Conservation (phyloP, 176 grass and related monocot species). For the Ampelocalamus luodianensis region DNA sequence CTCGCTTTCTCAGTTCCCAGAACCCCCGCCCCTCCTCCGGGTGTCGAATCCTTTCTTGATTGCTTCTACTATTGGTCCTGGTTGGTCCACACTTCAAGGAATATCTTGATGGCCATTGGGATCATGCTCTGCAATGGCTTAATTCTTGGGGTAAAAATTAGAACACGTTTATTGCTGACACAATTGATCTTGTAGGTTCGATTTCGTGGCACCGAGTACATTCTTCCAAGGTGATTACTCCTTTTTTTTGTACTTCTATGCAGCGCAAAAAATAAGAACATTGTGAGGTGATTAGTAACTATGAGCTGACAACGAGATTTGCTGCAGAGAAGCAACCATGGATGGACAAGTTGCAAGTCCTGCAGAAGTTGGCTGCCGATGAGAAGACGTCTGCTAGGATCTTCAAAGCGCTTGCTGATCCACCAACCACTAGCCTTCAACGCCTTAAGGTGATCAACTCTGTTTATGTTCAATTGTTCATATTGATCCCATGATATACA, state of each 20-base stretch:
- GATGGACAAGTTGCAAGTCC: constrained; percentile 88
- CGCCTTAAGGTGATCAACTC: constrained; percentile 69
- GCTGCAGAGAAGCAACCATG: constrained; percentile 77
- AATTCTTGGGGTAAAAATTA: not conserved
- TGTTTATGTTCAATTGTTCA: not conserved
- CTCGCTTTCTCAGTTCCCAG: not conserved
- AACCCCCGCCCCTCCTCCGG: not conserved
- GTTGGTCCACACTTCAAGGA: not conserved
- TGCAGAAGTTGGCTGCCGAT: constrained; percentile 70
- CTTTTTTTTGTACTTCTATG: not conserved
- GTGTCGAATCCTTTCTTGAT: not conserved
- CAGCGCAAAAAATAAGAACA: not conserved
- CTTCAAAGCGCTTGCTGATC: constrained; percentile 94
- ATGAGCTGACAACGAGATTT: not conserved
- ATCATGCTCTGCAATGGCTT: not conserved
- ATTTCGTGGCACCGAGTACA: constrained; percentile 92
- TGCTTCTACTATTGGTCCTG: not conserved
- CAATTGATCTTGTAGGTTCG: constrained; percentile 58
- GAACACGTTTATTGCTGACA: constrained; percentile 8
- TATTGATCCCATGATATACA: not conserved
- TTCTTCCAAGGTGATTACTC: constrained; percentile 70
- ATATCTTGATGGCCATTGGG: not conserved
- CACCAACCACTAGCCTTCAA: constrained; percentile 95
- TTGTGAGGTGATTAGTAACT: not conserved
- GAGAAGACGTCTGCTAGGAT: constrained; percentile 78